phyloP scores from a whole-genome alignment of 371 early-diverging fungal genomes.

The Apophysomyces elegans region DNA sequence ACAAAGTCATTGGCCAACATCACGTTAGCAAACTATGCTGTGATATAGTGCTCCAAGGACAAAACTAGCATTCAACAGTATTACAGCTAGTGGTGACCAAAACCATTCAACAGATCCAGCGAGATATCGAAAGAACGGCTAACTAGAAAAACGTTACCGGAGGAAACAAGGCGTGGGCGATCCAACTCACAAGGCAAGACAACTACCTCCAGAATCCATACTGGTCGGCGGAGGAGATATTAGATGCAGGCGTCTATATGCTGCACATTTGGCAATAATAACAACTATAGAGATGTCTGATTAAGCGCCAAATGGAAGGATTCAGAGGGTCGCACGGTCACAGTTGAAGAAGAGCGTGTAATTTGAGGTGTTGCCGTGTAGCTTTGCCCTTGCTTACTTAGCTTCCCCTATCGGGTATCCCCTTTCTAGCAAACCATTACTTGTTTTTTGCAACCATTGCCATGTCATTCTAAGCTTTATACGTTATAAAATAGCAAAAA shows the following conservation, averaged over 20 bases:
- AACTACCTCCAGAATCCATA: constrained; percentile 21
- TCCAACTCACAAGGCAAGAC: constrained; percentile 27
- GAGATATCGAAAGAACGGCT: constrained; percentile 13
- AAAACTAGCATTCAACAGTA: background rate
- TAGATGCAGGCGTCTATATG: constrained; percentile 17
- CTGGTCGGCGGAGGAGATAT: constrained; percentile 17
- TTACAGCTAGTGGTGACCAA: constrained; percentile 8
- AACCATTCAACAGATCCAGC: constrained; percentile 12
- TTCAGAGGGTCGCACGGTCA: constrained; percentile 7
- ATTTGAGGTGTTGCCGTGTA: too few relatives aligned
- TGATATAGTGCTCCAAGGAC: constrained; percentile 4
- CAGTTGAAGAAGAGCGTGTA: too few relatives aligned
- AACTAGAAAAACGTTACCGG: constrained; percentile 7
- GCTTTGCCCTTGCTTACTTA: too few relatives aligned
- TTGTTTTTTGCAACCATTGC: too few relatives aligned
- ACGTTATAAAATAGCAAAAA: too few relatives aligned
- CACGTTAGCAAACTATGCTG: background rate
- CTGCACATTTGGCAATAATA: constrained; percentile 26
- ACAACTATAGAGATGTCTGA: constrained; percentile 15
- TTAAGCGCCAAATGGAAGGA: constrained; percentile 24
- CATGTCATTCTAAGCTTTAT: too few relatives aligned
- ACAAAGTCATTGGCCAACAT: background rate
- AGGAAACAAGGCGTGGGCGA: constrained; percentile 21
- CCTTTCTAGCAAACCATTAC: too few relatives aligned
- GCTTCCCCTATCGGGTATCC: too few relatives aligned